Evolutionary conservation across 768 basidiomycete genomes (phyloP), one percentile per base, ranked within the genome.

Genomic region (Crassisporium funariophilum): DNA sequence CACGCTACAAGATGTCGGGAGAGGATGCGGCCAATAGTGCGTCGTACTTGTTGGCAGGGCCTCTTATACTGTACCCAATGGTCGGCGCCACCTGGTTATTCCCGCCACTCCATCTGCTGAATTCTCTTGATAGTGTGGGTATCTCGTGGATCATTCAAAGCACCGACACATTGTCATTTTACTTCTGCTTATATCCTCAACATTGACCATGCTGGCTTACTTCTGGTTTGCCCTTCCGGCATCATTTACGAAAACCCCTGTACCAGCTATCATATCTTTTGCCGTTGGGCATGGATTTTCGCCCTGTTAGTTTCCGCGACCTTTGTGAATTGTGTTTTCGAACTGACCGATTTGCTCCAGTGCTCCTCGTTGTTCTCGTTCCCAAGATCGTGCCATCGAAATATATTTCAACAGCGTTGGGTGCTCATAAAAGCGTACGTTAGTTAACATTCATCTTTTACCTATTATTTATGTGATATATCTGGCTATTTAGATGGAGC

Each of bases 331-430:
- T 34, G 53, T 24, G 57, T 19, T 31, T 29, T 35, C 13, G 3
- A 5, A 4, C 12, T 22, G 29, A 31, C n/a, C 11, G 5, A 31
- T 31, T 31, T 31, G 11, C 10, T 27, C 2, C 52, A 88, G 88
- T 90, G 21, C 67, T 91, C 8, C 72, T 90, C 9, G 88, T 86
- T 6, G 73, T 91, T 12, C 71, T 91, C 24, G 88, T 90, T 0
- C 87, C 88, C 0, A 78, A 75, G 41, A 77, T 91, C 21, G 86
- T 91, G 0, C 77, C 81, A 5, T 53, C 76, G 15, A 85, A 84
- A 60, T 90, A 85, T 61, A 81, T 91, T 35, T 84, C 86, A 2
- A 90, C 89, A 1, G 86, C 86, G 4, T 71, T 91, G 0, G 88
- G 87, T 1, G 81, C 83, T 5, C 87, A 91, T 59, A 90, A 91